Evolutionary conservation across 345 rosid genomes (phyloP).

Genomic region (Pugionium cornutum): DNA sequence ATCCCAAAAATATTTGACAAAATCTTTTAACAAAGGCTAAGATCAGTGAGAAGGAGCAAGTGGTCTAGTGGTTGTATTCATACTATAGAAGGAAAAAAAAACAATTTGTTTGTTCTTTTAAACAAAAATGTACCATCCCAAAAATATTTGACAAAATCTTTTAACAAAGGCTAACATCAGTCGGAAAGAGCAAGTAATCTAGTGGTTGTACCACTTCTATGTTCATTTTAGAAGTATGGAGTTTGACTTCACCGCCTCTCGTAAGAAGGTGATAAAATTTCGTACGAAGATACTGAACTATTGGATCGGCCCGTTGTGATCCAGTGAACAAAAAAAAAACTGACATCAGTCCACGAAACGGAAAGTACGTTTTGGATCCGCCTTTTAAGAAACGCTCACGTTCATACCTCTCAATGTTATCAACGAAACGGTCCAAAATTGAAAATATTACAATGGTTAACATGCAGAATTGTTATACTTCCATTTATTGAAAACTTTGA

Average conservation of each 20-base stretch:
- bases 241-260: too few species aligned
- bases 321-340: neutral
- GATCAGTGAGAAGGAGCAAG: too few species aligned
- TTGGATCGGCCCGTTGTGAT: too few species aligned
- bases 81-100: too few species aligned
- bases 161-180: neutral
- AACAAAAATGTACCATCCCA: conserved; percentile 19
- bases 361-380: conserved; percentile 33
- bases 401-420: conserved; percentile 18
- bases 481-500: conserved; percentile 23
- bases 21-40: too few species aligned
- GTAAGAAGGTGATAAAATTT: too few species aligned
- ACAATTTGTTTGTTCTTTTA: neutral
- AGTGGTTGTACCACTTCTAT: too few species aligned
- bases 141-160: conserved; percentile 24
- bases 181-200: too few species aligned
- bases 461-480: conserved; percentile 29
- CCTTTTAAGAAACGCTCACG: conserved; percentile 37
- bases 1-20: too few species aligned
- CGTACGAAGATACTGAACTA: too few species aligned
- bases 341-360: conserved; percentile 39
- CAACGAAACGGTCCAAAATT: conserved; percentile 27
- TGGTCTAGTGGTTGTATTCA: too few species aligned
- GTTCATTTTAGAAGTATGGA: too few species aligned
- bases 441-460: conserved; percentile 14